Evolutionary conservation across 2,329 filamentous ascomycete species (phyloP), one percentile per base, ranked within the genome.

Genomic region (Botrytis porri): DNA sequence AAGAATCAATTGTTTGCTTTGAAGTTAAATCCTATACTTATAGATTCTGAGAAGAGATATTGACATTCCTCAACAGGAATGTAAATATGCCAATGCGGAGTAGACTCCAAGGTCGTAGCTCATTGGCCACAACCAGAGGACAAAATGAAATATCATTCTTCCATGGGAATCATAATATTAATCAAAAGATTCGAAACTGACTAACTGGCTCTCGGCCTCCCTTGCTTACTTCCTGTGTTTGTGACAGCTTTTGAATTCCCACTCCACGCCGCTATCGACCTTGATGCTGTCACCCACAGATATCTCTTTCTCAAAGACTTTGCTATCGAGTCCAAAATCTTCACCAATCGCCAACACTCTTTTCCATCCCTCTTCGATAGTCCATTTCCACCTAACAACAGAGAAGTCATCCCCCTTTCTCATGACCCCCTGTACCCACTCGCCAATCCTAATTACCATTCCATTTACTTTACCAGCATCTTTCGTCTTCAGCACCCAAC

Each of bases 391-490:
- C 48, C 75, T 71, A 37, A 57, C 69, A 6, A 78, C 74, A 22
- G 72, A 70, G 60, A 77, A 54, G 20, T 72, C 69, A 35, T 75
- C 73, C 1, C 69, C 74, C 9, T 29, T 73, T 72, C 76, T 75
- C n/a, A 76, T 66, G n/a, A 78, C 73, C 22, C 73, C 76, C 29
- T 77, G 74, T 25, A 78, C 66, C 61, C 63, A 74, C 25, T 69
- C 69, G 18, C 75, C 77, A 60, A 79, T 70, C 37, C 77, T 74
- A 57, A 76, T 75, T 29, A 76, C 39, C 72, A 78, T 73, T 3
- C 77, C 77, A 39, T 69, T 74, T 25, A 71, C 64, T 12, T 69
- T 65, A 18, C 14, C 37, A 22, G 59, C 70, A 29, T 70, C 72
- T 22, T 73, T 72, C 22, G 60, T 66, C 25, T 65, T 77, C 60